A percentile compares a stretch with the other conserved stretches of the same genome.
These are phyloP conservation scores for Phalaenopsis aphrodite DNA, from an alignment of 106 monocot species.

Conservation along the genomic window DNA sequence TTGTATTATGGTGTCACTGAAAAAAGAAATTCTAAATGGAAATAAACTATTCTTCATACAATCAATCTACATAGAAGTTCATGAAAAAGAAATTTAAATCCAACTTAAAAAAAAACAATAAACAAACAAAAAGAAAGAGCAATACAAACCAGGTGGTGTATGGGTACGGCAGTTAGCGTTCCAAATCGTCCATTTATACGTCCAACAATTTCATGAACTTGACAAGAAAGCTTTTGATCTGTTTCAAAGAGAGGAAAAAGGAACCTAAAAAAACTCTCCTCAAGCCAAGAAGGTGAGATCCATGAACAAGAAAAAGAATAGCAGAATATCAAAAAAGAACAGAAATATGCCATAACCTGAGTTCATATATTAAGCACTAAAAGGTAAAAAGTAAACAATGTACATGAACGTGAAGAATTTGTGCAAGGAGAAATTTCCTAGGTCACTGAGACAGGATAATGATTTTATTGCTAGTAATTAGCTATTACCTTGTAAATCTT, in stretches of 20 bases:
- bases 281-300: neutral
- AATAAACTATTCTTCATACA: neutral
- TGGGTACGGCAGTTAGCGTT: conserved; percentile 89
- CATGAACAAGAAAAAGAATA: neutral
- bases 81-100: neutral
- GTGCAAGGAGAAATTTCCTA: neutral
- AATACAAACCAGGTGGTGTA: conserved; percentile 84
- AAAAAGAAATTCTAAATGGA: neutral
- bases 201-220: conserved; percentile 99
- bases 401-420: neutral
- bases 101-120: neutral
- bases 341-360: neutral
- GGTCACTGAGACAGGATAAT: neutral
- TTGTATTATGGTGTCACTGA: too few relatives aligned
- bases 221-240: conserved; percentile 98
- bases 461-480: neutral
- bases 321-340: neutral
- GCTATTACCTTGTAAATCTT: too few relatives aligned
- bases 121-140: neutral
- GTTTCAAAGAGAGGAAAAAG: conserved; percentile 4
- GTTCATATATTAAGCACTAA: neutral
- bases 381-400: neutral
- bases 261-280: neutral
- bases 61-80: neutral
- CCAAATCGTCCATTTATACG: conserved; percentile 99